Evolutionary conservation across 495 filamentous ascomycete genomes (phyloP).

Genomic region (Aspergillus avenaceus): DNA sequence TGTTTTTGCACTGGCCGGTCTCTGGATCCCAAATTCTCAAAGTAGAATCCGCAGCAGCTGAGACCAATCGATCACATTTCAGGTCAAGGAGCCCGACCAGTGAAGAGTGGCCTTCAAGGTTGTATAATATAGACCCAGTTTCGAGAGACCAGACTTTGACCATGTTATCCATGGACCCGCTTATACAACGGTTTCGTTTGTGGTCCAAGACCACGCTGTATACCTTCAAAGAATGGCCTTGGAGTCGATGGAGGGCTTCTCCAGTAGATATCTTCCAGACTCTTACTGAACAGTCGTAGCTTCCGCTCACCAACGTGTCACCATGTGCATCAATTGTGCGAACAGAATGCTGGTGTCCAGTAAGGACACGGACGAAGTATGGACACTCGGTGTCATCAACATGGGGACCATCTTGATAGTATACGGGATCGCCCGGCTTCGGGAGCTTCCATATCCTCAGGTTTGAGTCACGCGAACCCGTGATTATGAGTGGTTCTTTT

Average conservation of each 20-base stretch:
- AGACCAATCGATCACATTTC: slow-evolving; percentile 82
- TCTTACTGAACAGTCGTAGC: slow-evolving; percentile 92
- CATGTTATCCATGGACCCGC: slow-evolving; percentile 95
- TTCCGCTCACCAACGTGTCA: slow-evolving; percentile 96
- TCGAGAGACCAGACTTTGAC: slow-evolving; percentile 99
- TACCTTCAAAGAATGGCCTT: slow-evolving; percentile 88
- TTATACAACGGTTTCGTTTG: slow-evolving; percentile 91
- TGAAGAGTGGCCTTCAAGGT: slow-evolving; percentile 89
- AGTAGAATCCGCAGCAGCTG: slow-evolving; percentile 92
- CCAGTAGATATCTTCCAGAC: slow-evolving; percentile 98
- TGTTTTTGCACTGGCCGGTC: slow-evolving; percentile 84
- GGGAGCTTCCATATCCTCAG: slow-evolving; percentile 94
- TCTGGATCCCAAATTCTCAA: slow-evolving; percentile 97
- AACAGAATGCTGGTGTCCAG: slow-evolving; percentile 91
- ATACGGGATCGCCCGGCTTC: slow-evolving; percentile 65
- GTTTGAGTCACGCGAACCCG: slow-evolving; percentile 92
- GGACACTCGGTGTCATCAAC: slow-evolving; percentile 82
- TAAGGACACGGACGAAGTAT: slow-evolving; percentile 84
- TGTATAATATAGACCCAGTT: slow-evolving; percentile 78
- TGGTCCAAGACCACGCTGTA: slow-evolving; percentile 96
- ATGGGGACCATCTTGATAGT: slow-evolving; percentile 71
- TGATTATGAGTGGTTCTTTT: slow-evolving; percentile 90
- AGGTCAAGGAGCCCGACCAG: slow-evolving; percentile 90
- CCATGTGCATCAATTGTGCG: slow-evolving; percentile 94
- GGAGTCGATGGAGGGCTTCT: slow-evolving; percentile 80